These are phyloP conservation scores for Penicillium soppii DNA, from an alignment of 495 filamentous ascomycete genomes.

Conservation along the genomic window DNA sequence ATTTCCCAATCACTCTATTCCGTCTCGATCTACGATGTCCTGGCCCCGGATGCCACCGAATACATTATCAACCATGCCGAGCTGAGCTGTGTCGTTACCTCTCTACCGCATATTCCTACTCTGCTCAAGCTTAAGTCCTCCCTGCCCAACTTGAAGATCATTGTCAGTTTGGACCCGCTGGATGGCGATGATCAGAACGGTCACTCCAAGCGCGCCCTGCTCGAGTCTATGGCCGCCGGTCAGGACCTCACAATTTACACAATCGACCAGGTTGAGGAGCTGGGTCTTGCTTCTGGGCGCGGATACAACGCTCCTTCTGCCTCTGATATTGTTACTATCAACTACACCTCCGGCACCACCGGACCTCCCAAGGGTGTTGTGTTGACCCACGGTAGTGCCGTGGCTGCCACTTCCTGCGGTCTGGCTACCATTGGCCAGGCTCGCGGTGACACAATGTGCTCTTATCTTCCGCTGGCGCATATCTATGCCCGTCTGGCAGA, in stretches of 20 bases:
- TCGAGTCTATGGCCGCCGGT: slow-evolving; percentile 70
- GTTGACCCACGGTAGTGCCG: slow-evolving; percentile 77
- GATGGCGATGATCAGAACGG: slow-evolving; percentile 76
- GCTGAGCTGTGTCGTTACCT: slow-evolving; percentile 73
- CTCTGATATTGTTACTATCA: slow-evolving; percentile 85
- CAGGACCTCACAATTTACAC: slow-evolving; percentile 74
- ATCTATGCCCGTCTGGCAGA: slow-evolving; percentile 88
- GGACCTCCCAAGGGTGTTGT: slow-evolving; percentile 93
- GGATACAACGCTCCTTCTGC: slow-evolving; percentile 66
- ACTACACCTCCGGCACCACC: slow-evolving; percentile 97
- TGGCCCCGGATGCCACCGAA: slow-evolving; percentile 85
- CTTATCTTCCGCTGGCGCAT: slow-evolving; percentile 92
- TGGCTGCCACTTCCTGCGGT: slow-evolving; percentile 65
- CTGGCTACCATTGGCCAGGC: slow-evolving; percentile 50
- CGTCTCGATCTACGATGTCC: slow-evolving; percentile 94
- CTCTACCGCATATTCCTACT: slow-evolving; percentile 80
- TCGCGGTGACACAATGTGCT: slow-evolving; percentile 62
- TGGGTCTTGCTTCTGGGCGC: slow-evolving; percentile 67
- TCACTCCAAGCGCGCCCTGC: slow-evolving; percentile 72
- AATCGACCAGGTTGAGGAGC: slow-evolving; percentile 72
- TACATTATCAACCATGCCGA: slow-evolving; percentile 92
- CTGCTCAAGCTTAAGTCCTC: slow-evolving; percentile 80
- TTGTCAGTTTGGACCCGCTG: slow-evolving; percentile 85
- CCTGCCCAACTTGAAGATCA: slow-evolving; percentile 79
- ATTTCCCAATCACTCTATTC: slow-evolving; percentile 86